Evolutionary conservation across 2,329 filamentous ascomycete species (phyloP).

Genomic region (Aspergillus thermomutatus): DNA sequence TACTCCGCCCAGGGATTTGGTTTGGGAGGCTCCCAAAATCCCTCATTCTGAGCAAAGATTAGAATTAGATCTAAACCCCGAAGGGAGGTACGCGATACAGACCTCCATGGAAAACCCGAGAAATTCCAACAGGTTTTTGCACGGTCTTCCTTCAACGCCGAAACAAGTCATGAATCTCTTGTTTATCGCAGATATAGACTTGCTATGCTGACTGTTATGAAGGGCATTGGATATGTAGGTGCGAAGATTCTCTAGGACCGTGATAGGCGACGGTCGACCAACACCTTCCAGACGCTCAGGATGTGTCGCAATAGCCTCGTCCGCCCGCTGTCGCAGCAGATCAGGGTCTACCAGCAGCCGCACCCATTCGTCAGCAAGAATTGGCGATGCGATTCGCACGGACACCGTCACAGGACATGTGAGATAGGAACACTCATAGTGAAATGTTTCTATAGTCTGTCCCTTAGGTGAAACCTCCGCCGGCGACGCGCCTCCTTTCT

Average conservation of each 20-base stretch:
- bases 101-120: conserved; percentile 55
- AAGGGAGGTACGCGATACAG: conserved; percentile 17
- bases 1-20: conserved; percentile 29
- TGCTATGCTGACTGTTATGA: conserved; percentile 47
- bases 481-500: conserved; percentile 20
- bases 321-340: conserved; percentile 51
- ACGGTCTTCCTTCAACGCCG: conserved; percentile 53
- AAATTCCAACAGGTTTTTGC: conserved; percentile 54
- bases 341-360: conserved; percentile 53
- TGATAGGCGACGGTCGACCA: conserved; percentile 49
- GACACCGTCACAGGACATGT: conserved; percentile 54
- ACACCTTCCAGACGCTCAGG: conserved; percentile 55
- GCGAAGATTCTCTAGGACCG: conserved; percentile 55
- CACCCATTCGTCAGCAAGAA: conserved; percentile 49
- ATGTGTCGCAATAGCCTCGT: conserved; percentile 49
- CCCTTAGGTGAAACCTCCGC: conserved; percentile 27
- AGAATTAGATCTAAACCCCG: not conserved
- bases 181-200: conserved; percentile 57
- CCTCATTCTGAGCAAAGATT: conserved; percentile 28
- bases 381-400: conserved; percentile 52
- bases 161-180: conserved; percentile 63
- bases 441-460: conserved; percentile 42
- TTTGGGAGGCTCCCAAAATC: conserved; percentile 44
- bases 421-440: conserved; percentile 59
- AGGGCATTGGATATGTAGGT: conserved; percentile 60